Base-by-base conservation (phyloP, 805 yeast genomes). In the Candida easanensis region DNA sequence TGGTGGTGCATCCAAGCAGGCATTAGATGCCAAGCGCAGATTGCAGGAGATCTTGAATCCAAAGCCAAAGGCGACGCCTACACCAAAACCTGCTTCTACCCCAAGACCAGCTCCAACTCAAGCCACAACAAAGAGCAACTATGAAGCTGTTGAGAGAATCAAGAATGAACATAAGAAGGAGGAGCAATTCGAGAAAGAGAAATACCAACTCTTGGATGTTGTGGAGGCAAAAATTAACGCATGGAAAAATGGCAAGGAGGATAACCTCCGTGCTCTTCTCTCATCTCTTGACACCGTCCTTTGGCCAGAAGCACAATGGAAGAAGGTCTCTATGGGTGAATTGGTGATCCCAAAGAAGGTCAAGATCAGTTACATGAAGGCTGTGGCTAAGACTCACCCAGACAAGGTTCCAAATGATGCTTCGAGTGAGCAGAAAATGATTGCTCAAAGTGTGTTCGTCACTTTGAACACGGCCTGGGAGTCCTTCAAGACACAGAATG, bases 381-480 rank as follows among this genome's bases (percentile, higher is more conserved):
- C 97, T 4, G 88, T 93, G 52, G 82, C 97, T 0, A 76, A 80
- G 39, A 95, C 96, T 3, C 93, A 90, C 62, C 80, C 91, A 0
- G 99, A 93, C 63, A 93, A 93, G 62, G 68, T 90, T 19, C 69
- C 79, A 6, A 58, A 65, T n/a, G 63, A 65, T 18, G 77, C 83
- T 2, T 68, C 81, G 7, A 68, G 80, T 5, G 95, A 88, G 55
- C 77, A 79, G 44, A 82, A 84, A 59, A 76, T 91, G 82, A 72
- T 91, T 36, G 93, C 97, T 14, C 91, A 90, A 54, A 80, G 80
- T 19, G 91, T 91, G 0, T 93, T 93, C 59, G 84, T 89, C 31
- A 73, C 81, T 0, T 68, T 93, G 48, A 91, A 89, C 62, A 76
- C 80, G 52, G 89, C 97, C 2, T 93, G 99, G 98, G 97, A 88